phyloP scores from a whole-genome alignment of 2,329 filamentous ascomycete genomes.

The Phialophora verrucosa region DNA sequence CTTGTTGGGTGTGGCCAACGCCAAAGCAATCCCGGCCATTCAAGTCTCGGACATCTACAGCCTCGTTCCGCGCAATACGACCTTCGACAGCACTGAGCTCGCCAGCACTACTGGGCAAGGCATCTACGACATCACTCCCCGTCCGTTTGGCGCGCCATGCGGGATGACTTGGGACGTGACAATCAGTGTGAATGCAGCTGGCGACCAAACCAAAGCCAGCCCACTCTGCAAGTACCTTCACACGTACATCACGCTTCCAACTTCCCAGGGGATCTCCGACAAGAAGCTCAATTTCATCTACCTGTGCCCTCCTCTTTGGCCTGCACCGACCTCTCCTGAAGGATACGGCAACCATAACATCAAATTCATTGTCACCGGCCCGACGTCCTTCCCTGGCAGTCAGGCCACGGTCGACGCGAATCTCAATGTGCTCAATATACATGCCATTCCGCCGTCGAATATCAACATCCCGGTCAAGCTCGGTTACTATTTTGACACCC shows the following conservation, averaged over 20 bases:
- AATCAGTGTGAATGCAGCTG: constrained; percentile 5
- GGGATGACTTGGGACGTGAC: constrained; percentile 17
- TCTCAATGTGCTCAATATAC: constrained; percentile 4
- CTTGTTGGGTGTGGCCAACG: neutral
- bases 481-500: neutral
- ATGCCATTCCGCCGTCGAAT: neutral
- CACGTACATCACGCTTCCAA: constrained; percentile 11
- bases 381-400: neutral
- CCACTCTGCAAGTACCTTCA: constrained; percentile 10
- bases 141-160: constrained; percentile 8
- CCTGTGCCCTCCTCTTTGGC: constrained; percentile 10
- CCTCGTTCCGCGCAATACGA: constrained; percentile 3
- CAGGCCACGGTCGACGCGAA: neutral
- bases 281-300: constrained; percentile 17
- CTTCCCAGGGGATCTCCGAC: neutral
- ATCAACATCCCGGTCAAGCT: constrained; percentile 10
- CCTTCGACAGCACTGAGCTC: neutral
- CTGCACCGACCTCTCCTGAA: neutral
- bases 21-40: constrained; percentile 3
- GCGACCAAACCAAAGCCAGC: constrained; percentile 6
- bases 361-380: constrained; percentile 16
- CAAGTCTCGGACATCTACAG: neutral
- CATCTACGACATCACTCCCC: constrained; percentile 12
- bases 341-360: constrained; percentile 10
- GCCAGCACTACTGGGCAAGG: neutral